Percentiles rank a stretch among this genome's conserved stretches.
Conservation (phyloP, 2,329 filamentous ascomycete species). For the Helminthosporium solani region DNA sequence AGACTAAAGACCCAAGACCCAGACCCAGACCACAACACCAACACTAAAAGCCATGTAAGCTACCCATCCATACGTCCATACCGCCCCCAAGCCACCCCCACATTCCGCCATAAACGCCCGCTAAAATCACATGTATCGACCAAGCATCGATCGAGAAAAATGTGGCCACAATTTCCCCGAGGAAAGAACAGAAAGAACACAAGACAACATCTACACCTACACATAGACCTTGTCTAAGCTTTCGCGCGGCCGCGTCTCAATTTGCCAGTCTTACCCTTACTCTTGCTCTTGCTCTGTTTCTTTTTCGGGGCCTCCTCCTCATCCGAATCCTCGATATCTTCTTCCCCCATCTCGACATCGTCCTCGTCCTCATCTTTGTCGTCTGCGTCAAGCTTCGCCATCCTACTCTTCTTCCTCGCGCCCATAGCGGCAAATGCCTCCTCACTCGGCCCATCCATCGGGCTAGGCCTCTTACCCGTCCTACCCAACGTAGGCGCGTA, state of each 20-base stretch:
- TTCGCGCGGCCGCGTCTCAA: constrained; percentile 4
- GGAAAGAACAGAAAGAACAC: too few species aligned
- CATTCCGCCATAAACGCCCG: too few species aligned
- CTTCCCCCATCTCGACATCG: constrained; percentile 16
- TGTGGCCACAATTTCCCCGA: too few species aligned
- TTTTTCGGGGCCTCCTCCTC: constrained; percentile 23
- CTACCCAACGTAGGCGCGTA: constrained; percentile 36
- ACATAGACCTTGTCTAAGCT: too few species aligned
- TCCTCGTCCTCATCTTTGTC: constrained; percentile 18
- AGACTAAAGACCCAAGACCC: too few species aligned
- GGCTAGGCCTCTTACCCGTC: constrained; percentile 48
- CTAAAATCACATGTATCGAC: too few species aligned
- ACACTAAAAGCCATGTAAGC: too few species aligned
- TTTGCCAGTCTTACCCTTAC: constrained; percentile 16
- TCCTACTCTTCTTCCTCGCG: constrained; percentile 31
- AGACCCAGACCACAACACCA: too few species aligned
- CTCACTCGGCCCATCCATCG: constrained; percentile 60
- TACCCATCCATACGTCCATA: too few species aligned
- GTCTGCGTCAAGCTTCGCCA: constrained; percentile 17
- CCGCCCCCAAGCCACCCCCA: too few species aligned
- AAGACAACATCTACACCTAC: too few species aligned
- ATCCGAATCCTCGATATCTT: constrained; percentile 30
- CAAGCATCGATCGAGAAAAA: too few species aligned
- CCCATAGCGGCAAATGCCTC: constrained; percentile 55
- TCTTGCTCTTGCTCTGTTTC: constrained; percentile 12